These are phyloP conservation scores for Epicoccum nigrum DNA, from an alignment of 2,329 filamentous ascomycete genomes.

Conservation along the genomic window DNA sequence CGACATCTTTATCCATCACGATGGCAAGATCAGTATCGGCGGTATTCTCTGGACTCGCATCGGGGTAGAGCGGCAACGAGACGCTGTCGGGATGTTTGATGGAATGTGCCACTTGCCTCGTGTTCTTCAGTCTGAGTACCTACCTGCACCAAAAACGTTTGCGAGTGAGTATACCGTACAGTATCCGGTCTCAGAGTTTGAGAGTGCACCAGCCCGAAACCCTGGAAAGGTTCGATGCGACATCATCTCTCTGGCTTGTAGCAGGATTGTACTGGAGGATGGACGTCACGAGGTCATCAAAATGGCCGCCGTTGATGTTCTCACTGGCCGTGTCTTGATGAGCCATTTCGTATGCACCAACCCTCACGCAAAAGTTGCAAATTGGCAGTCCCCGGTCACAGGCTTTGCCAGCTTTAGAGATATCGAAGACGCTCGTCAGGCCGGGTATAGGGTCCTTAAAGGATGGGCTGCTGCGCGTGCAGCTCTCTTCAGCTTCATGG, in stretches of 20 bases:
- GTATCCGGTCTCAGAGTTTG: conserved; percentile 30
- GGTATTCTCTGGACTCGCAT: conserved; percentile 38
- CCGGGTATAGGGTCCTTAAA: conserved; percentile 41
- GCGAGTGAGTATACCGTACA: conserved; percentile 23
- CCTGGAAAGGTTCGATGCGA: conserved; percentile 19
- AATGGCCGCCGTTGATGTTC: conserved; percentile 41
- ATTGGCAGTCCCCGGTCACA: conserved; percentile 36
- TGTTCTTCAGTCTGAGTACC: conserved; percentile 34
- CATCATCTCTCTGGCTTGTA: conserved; percentile 37
- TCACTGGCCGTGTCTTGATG: conserved; percentile 40
- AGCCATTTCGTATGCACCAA: conserved; percentile 41
- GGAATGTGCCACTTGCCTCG: conserved; percentile 37
- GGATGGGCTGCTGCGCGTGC: conserved; percentile 42
- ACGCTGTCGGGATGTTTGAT: conserved; percentile 28
- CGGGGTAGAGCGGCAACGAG: conserved; percentile 26
- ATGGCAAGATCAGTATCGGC: conserved; percentile 32
- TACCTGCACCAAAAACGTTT: conserved; percentile 36
- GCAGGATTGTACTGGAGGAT: conserved; percentile 34
- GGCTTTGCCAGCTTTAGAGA: conserved; percentile 32
- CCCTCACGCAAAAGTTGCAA: conserved; percentile 21
- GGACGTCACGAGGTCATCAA: conserved; percentile 38
- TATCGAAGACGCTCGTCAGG: conserved; percentile 33
- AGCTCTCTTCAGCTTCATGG: conserved; percentile 38
- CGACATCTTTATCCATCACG: conserved; percentile 35
- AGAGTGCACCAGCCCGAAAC: conserved; percentile 24